Evolutionary conservation across 805 yeast species (phyloP), one percentile per base, ranked within the genome.

Genomic region (Cyberlindnera mrakii): DNA sequence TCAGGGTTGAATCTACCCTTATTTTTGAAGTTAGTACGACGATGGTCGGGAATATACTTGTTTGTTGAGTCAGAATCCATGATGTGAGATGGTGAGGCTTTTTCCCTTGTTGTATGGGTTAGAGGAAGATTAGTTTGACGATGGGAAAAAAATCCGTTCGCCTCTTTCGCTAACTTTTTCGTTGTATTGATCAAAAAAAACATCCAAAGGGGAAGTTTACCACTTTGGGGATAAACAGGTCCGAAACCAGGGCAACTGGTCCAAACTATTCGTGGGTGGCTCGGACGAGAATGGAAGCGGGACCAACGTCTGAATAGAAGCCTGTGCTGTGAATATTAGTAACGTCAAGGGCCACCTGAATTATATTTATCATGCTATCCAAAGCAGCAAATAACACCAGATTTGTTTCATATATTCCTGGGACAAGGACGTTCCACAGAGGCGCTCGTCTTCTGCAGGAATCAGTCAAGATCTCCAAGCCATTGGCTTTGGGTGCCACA

Each of bases 21-120:
- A 71, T 93, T 91, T 65, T 93, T 93, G 74, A 86, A 93, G 62
- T 84, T 87, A 34, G 97, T 89, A 67, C 96, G 87, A 68, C 99
- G 89, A 67, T 91, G 91, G 67, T 93, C 98, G 37, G 99, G 99
- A 47, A 93, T 86, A 66, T 87, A 91, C 68, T 90, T 84, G 55
- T 74, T 74, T 34, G 91, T 77, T 33, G 89, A 70, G 52, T 83
- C 89, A 38, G 82, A 70, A 58, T 84, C 90, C 95, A 85, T 86
- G 15, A 29, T 45, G 7, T 52, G 27, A 23, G 27, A 23, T 23
- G 11, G 2, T 23, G 27, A 8, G 27, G 4, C 9, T 23, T 23
- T 23, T 23, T 10, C 27, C 27, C 27, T 23, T 23, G 27, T 23
- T 23, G 27, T 9, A 23, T 23, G 27, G 27, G 8, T 23, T 9